phyloP scores from a whole-genome alignment of 257 asterid genomes.

The Primulina eburnea region DNA sequence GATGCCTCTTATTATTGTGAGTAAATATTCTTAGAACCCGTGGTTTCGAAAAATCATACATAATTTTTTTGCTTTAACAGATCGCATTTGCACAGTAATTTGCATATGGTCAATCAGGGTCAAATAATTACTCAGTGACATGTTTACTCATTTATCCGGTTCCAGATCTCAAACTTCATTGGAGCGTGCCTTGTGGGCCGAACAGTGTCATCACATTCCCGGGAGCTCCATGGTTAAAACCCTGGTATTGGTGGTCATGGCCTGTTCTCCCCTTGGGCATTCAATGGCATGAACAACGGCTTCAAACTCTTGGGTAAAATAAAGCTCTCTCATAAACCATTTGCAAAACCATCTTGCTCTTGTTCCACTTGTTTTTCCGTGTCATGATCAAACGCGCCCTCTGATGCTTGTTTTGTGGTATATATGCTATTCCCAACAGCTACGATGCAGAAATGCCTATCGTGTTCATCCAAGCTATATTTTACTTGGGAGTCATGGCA shows the following conservation, averaged over 20 bases:
- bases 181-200: conserved; percentile 92
- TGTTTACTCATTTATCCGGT: neutral
- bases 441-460: conserved; percentile 64
- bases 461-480: conserved; percentile 47
- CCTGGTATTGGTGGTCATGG: conserved; percentile 99
- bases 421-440: conserved; percentile 32
- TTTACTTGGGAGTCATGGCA: conserved; percentile 62
- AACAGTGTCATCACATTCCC: conserved; percentile 93
- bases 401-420: neutral
- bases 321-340: neutral
- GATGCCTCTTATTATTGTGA: conserved; percentile 94
- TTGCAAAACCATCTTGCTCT: neutral
- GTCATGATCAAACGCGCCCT: neutral
- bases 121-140: neutral
- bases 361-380: neutral
- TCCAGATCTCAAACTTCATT: conserved; percentile 71
- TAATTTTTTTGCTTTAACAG: neutral
- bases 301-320: conserved; percentile 71
- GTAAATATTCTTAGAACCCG: conserved; percentile 3
- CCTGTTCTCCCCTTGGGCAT: conserved; percentile 89
- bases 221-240: conserved; percentile 82
- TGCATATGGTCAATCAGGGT: neutral
- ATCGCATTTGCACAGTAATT: no score
- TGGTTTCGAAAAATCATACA: neutral
- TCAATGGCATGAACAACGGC: conserved; percentile 79